phyloP scores from a whole-genome alignment of 2,329 filamentous ascomycete species.

The Nothophoma quercina region DNA sequence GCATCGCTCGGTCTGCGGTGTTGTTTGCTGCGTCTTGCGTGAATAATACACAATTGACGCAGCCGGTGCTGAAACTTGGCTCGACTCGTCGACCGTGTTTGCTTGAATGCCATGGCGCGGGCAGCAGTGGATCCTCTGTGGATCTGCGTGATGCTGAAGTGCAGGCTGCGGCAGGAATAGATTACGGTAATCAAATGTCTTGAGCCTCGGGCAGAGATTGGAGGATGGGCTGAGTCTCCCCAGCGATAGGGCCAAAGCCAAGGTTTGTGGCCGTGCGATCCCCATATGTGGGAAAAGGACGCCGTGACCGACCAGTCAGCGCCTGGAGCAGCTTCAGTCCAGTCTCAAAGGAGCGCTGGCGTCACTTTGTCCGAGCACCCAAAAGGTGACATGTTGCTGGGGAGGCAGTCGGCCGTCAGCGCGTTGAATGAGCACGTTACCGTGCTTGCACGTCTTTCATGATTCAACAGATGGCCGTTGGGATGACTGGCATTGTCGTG shows the following conservation, averaged over 20 bases:
- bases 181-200: conserved; percentile 33
- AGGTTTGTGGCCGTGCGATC: conserved; percentile 35
- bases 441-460: conserved; percentile 1
- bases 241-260: conserved; percentile 41
- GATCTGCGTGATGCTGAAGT: conserved; percentile 32
- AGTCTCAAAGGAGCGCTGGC: conserved; percentile 17
- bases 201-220: conserved; percentile 26
- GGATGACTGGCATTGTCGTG: conserved; percentile 8
- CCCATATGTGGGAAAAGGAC: conserved; percentile 15
- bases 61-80: conserved; percentile 11
- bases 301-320: conserved; percentile 25
- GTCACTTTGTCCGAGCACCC: conserved; percentile 20
- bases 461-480: conserved; percentile 8
- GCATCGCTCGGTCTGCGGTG: background rate
- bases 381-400: conserved; percentile 19
- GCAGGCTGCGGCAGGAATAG: conserved; percentile 29
- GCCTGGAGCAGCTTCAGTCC: conserved; percentile 4
- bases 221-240: conserved; percentile 31
- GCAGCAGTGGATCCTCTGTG: conserved; percentile 18
- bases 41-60: conserved; percentile 22
- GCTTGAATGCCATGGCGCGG: conserved; percentile 11
- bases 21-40: conserved; percentile 7
- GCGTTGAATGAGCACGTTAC: conserved; percentile 1
- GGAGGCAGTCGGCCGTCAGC: conserved; percentile 1
- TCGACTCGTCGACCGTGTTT: conserved; percentile 6